Conservation (phyloP, 176 grass and related monocot genomes). For the Aegilops speltoides region DNA sequence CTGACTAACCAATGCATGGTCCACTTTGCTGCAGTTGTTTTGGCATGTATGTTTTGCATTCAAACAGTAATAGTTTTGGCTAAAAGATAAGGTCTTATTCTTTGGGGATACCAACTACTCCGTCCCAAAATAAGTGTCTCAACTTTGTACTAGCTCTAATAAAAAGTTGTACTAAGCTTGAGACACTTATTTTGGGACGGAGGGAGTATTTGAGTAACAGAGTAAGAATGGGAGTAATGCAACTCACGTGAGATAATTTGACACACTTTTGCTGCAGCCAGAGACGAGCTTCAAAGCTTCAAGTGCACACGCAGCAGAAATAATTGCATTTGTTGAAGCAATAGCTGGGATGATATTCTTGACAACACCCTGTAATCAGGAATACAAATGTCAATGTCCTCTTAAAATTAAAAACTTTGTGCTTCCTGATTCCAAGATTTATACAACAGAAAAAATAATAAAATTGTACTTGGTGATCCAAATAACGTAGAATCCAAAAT, state of each 20-base stretch:
- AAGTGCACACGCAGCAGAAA: conserved; percentile 91
- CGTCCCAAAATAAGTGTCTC: too few species aligned
- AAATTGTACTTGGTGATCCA: background rate
- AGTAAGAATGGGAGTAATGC: background rate
- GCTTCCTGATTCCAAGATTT: conserved; percentile 2
- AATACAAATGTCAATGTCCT: conserved; percentile 22
- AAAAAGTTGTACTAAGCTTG: too few species aligned
- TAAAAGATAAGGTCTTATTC: background rate
- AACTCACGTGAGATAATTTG: conserved; percentile 97
- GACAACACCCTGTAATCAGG: conserved; percentile 75
- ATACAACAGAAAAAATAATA: background rate
- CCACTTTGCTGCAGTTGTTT: background rate
- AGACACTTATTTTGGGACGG: too few species aligned
- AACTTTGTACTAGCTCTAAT: too few species aligned
- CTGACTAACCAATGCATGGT: conserved; percentile 1
- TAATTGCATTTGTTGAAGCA: conserved; percentile 97
- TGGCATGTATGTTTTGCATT: background rate
- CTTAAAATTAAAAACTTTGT: background rate
- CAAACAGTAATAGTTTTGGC: background rate
- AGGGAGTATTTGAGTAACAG: conserved; percentile 9
- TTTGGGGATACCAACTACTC: too few species aligned
- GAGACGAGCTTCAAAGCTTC: conserved; percentile 95
- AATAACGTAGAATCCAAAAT: background rate
- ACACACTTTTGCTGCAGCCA: conserved; percentile 97
- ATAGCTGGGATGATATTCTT: conserved; percentile 99